Conservation (phyloP, 441 rosid genomes). For the Pelargonium australe region DNA sequence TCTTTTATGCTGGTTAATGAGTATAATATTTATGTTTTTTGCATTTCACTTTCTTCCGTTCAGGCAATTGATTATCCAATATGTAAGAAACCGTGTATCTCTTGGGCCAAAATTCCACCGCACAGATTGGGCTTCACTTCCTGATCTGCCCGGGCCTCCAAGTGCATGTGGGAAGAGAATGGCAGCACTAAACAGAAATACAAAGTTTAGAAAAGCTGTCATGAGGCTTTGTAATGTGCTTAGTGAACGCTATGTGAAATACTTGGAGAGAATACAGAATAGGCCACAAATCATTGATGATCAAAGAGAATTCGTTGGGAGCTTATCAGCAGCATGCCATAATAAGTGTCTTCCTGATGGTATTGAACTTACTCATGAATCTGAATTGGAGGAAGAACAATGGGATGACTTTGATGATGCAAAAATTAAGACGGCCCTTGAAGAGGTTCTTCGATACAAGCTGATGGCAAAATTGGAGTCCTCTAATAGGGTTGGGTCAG, state of each 20-base stretch:
- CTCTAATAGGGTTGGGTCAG: slow-evolving; percentile 39
- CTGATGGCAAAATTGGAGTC: slow-evolving; percentile 53
- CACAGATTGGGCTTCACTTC: slow-evolving; percentile 63
- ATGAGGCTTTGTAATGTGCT: slow-evolving; percentile 82
- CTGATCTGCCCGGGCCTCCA: slow-evolving; percentile 68
- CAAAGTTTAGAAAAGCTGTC: slow-evolving; percentile 58
- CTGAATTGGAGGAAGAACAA: slow-evolving; percentile 37
- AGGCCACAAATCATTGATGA: slow-evolving; percentile 28
- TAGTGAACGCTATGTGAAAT: slow-evolving; percentile 58
- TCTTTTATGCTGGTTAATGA: not conserved
- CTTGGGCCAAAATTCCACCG: slow-evolving; percentile 83
- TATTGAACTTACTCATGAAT: slow-evolving; percentile 33
- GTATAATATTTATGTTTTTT: slow-evolving; percentile 5
- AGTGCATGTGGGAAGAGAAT: slow-evolving; percentile 64
- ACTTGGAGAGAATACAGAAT: slow-evolving; percentile 49
- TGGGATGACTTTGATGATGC: slow-evolving; percentile 87
- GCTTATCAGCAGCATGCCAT: slow-evolving; percentile 24
- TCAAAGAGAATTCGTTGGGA: slow-evolving; percentile 34
- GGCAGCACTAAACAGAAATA: slow-evolving; percentile 46
- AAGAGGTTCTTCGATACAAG: slow-evolving; percentile 66
- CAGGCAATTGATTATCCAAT: slow-evolving; percentile 80
- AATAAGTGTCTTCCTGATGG: slow-evolving; percentile 20
- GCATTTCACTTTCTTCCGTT: slow-evolving; percentile 18
- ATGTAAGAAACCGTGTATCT: slow-evolving; percentile 64
- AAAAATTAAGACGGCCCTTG: slow-evolving; percentile 48